Evolutionary conservation across 495 filamentous ascomycete genomes (phyloP).

Genomic region (Ramalina intermedia): DNA sequence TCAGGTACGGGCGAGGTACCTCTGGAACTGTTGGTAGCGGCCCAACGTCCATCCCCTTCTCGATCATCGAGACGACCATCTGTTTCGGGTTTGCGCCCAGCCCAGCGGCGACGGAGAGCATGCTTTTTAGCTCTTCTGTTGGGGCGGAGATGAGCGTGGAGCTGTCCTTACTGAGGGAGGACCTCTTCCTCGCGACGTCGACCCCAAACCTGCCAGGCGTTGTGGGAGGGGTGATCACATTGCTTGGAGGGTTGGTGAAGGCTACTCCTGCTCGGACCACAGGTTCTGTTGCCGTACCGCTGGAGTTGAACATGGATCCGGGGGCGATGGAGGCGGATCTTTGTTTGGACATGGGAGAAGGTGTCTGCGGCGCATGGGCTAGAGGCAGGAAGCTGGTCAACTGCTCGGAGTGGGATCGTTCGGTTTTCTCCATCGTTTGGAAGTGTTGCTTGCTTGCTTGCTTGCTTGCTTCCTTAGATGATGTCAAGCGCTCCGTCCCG

Average conservation of each 20-base stretch:
- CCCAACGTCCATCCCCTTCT: neutral
- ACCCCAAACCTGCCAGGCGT: neutral
- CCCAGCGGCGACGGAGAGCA: neutral
- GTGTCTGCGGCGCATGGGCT: too few relatives aligned
- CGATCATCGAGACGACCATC: neutral
- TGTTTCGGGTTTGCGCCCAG: neutral
- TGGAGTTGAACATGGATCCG: too few relatives aligned
- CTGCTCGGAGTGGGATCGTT: too few relatives aligned
- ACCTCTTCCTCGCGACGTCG: neutral
- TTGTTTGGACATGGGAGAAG: too few relatives aligned
- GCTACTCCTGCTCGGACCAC: too few relatives aligned
- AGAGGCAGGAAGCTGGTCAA: too few relatives aligned
- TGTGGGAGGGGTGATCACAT: constrained; percentile 1
- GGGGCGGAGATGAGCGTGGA: neutral
- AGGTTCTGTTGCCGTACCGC: too few relatives aligned
- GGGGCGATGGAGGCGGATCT: too few relatives aligned
- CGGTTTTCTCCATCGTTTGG: too few relatives aligned
- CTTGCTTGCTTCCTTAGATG: too few relatives aligned
- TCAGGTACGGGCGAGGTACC: constrained; percentile 4
- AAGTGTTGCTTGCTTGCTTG: too few relatives aligned
- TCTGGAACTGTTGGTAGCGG: neutral
- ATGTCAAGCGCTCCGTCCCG: too few relatives aligned
- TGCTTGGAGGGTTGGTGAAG: neutral
- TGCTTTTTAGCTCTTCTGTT: neutral
- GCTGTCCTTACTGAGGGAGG: neutral